phyloP scores from a whole-genome alignment of 2,329 filamentous ascomycete species.

The Fonsecaea monophora region DNA sequence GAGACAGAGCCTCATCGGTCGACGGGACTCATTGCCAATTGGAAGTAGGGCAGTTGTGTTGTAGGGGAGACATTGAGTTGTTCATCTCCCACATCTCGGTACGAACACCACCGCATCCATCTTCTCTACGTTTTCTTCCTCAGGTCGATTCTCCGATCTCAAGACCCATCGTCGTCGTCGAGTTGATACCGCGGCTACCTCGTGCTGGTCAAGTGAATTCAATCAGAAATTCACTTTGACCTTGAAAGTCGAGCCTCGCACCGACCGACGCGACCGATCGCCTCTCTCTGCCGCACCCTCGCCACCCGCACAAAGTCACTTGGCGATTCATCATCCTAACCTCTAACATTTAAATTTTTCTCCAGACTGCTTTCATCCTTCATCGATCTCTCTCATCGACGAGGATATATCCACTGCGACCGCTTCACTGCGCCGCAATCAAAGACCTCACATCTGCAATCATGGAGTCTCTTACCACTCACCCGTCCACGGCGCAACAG shows the following conservation, averaged over 20 bases:
- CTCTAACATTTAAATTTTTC: constrained; percentile 12
- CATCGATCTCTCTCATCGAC: constrained; percentile 35
- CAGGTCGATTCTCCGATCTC: constrained; percentile 17
- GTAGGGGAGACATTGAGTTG: constrained; percentile 97
- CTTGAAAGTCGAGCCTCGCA: constrained; percentile 24
- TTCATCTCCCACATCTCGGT: constrained; percentile 83
- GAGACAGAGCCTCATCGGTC: constrained; percentile 24
- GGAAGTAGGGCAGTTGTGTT: constrained; percentile 36
- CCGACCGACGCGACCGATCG: constrained; percentile 15
- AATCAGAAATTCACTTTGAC: constrained; percentile 24
- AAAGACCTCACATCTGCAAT: constrained; percentile 46
- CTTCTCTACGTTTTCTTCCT: constrained; percentile 27
- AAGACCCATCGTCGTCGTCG: constrained; percentile 22
- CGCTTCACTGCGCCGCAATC: constrained; percentile 43
- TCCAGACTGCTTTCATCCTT: constrained; percentile 43
- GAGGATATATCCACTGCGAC: constrained; percentile 32
- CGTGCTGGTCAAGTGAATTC: constrained; percentile 22
- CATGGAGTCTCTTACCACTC: constrained; percentile 91
- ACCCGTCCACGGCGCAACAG: constrained; percentile 88
- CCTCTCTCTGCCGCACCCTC: constrained; percentile 23
- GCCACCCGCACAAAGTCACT: constrained; percentile 8
- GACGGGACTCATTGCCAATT: constrained; percentile 16
- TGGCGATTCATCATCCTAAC: constrained; percentile 24
- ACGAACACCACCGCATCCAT: constrained; percentile 44
- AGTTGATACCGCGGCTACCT: constrained; percentile 27